A percentile compares a stretch with the other conserved stretches of the same genome.
Conservation (phyloP, 75 land plant species). For the Sequoia sempervirens region DNA sequence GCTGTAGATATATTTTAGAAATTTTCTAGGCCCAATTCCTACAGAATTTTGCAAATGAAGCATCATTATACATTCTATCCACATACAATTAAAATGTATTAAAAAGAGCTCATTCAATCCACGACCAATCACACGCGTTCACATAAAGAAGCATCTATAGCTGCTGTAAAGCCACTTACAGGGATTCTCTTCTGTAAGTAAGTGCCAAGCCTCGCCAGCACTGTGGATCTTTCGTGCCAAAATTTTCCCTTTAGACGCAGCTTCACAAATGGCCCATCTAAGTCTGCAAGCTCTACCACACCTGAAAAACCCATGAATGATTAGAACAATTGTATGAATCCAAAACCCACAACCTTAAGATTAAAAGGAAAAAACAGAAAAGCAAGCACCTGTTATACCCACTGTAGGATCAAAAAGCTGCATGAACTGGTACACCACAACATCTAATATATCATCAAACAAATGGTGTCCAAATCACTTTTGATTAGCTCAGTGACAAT, state of each 20-base stretch:
- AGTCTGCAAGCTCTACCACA: conserved; percentile 62
- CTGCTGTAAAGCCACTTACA: conserved; percentile 28
- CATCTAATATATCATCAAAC: neutral
- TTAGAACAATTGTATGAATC: neutral
- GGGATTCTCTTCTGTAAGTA: conserved; percentile 79
- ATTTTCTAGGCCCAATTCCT: neutral
- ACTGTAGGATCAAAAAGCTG: conserved; percentile 70
- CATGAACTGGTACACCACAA: conserved; percentile 42
- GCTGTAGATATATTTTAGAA: neutral
- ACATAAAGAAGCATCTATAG: neutral
- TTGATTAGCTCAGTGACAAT: neutral
- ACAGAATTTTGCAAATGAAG: neutral
- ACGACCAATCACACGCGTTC: too few relatives aligned
- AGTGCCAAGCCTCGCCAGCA: conserved; percentile 63
- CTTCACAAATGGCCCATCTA: conserved; percentile 87
- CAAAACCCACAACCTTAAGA: neutral
- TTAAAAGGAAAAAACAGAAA: neutral
- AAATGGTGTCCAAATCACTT: neutral
- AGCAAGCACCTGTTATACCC: conserved; percentile 62
- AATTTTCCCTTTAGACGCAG: conserved; percentile 67
- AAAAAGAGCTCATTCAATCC: too few relatives aligned
- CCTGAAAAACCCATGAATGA: conserved; percentile 18
- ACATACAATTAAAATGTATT: too few relatives aligned
- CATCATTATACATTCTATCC: too few relatives aligned
- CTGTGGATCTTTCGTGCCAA: conserved; percentile 73